Base-by-base conservation (phyloP, 495 filamentous ascomycete species). In the Aspergillus hancockii region DNA sequence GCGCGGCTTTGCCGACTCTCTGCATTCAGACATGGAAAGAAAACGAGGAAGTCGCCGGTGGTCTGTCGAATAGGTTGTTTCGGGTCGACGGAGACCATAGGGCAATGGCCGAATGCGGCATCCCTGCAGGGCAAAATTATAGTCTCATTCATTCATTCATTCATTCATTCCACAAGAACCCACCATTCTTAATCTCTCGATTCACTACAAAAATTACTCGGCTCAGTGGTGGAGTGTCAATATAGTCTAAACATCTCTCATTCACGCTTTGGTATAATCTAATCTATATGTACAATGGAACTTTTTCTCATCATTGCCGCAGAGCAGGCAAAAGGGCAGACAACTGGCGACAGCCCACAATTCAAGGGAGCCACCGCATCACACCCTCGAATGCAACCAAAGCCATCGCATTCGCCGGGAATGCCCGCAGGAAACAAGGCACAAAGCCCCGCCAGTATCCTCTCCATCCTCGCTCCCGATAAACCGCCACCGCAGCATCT, bases 341-440 rank as follows among this genome's bases (percentile, higher is more conserved):
- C n/a, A n/a, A n/a, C n/a, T n/a, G n/a, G n/a, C n/a, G n/a, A n/a
- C n/a, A n/a, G n/a, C n/a, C n/a, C n/a, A n/a, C n/a, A n/a, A n/a
- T 23, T 68, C 59, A 78, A 18, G 89, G 88, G 71, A 97, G 76
- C 49, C 78, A 75, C 64, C 93, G 83, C 92, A 97, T 95, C 54
- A 89, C 91, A 9, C 85, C 90, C 74, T 98, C 93, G 79, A 96
- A 97, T 36, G 90, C 93, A 57, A 96, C 84, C 71, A 98, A 68
- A 10, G 93, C 93, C 84, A 93, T 87, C 1, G 93, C 93, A 79
- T 98, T 98, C 51, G 94, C 94, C 49, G 94, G 94, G 73, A 98
- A 98, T 13, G 94, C 94, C 67, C 94, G 81, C 57, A 97, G 70
- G 70, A 97, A 95, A 69, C 93, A 97, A 0, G 94, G 94, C 61